Percentiles rank a stretch among this genome's conserved stretches.
These are phyloP conservation scores for Phytopythium aichiense DNA, from an alignment of 352 stramenopile species.

Conservation along the genomic window DNA sequence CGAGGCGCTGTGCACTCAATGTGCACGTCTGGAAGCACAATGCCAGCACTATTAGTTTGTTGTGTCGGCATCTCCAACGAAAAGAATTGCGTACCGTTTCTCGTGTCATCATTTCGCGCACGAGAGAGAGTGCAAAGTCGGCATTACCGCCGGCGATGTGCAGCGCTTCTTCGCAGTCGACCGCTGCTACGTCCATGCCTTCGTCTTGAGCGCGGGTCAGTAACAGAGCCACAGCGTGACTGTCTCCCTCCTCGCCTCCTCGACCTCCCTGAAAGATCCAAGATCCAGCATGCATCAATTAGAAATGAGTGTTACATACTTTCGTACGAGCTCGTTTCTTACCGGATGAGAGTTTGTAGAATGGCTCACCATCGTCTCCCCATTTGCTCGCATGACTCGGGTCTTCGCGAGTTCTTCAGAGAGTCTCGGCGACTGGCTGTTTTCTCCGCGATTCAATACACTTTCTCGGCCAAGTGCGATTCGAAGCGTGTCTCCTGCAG, in stretches of 20 bases:
- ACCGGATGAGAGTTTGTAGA: neutral
- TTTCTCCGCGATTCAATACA: conserved; percentile 44
- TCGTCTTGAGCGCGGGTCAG: conserved; percentile 23
- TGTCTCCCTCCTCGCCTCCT: neutral
- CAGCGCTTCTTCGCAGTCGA: conserved; percentile 45
- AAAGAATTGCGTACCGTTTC: conserved; percentile 10
- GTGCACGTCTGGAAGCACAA: conserved; percentile 19
- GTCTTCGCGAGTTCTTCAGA: conserved; percentile 36
- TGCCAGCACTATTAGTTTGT: neutral
- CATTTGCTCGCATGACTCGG: conserved; percentile 22
- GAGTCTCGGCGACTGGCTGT: conserved; percentile 23
- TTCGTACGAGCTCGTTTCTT: neutral
- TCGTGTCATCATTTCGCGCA: conserved; percentile 10
- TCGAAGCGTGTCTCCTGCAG: conserved; percentile 50
- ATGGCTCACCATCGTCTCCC: conserved; percentile 9
- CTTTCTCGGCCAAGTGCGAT: conserved; percentile 76
- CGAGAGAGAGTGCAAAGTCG: conserved; percentile 16
- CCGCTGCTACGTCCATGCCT: conserved; percentile 18
- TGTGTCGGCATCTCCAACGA: neutral
- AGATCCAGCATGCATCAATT: neutral
- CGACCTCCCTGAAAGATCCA: neutral
- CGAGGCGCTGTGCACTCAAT: conserved; percentile 42
- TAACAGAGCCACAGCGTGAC: conserved; percentile 6
- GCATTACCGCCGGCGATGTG: conserved; percentile 22
- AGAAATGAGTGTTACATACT: neutral